Conservation (phyloP, 805 yeast species). For the Pichia membranifaciens region DNA sequence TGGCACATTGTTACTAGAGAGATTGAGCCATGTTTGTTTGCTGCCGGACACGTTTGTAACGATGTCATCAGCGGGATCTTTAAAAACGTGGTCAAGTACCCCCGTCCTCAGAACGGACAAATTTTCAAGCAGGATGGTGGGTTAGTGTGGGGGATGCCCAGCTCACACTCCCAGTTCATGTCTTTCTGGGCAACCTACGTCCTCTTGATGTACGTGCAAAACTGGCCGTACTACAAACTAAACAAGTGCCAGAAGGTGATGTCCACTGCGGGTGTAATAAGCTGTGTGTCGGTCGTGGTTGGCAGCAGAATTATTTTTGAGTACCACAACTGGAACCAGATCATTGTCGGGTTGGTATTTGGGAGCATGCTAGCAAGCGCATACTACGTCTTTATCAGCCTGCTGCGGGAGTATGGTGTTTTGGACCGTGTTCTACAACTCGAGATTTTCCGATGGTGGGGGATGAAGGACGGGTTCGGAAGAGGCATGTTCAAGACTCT, state of each 20-base stretch:
- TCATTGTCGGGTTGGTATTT: slow-evolving; percentile 58
- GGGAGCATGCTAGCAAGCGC: slow-evolving; percentile 57
- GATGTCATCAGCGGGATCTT: slow-evolving; percentile 67
- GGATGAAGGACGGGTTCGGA: slow-evolving; percentile 54
- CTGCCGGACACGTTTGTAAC: slow-evolving; percentile 78
- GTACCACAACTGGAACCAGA: slow-evolving; percentile 74
- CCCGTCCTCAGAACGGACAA: slow-evolving; percentile 57
- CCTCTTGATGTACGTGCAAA: slow-evolving; percentile 42
- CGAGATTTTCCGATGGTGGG: slow-evolving; percentile 45
- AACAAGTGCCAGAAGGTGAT: slow-evolving; percentile 13
- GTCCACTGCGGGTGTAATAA: neutral
- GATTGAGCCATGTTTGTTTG: slow-evolving; percentile 75
- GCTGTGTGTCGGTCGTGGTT: slow-evolving; percentile 32
- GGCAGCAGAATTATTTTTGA: slow-evolving; percentile 71
- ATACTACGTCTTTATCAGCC: slow-evolving; percentile 48
- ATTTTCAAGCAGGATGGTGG: slow-evolving; percentile 27
- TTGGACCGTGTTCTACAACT: slow-evolving; percentile 58
- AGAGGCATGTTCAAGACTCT: slow-evolving; percentile 15
- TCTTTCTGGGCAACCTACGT: slow-evolving; percentile 69
- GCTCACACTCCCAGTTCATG: slow-evolving; percentile 95
- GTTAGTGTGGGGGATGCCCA: slow-evolving; percentile 86
- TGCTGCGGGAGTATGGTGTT: slow-evolving; percentile 62
- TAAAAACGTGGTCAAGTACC: slow-evolving; percentile 59
- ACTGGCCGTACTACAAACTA: slow-evolving; percentile 26
- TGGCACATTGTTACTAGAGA: slow-evolving; percentile 83